Evolutionary conservation across 192 early-diverging fungal genomes (phyloP), one percentile per base, ranked within the genome.

Genomic region (Rhizophagus clarus): DNA sequence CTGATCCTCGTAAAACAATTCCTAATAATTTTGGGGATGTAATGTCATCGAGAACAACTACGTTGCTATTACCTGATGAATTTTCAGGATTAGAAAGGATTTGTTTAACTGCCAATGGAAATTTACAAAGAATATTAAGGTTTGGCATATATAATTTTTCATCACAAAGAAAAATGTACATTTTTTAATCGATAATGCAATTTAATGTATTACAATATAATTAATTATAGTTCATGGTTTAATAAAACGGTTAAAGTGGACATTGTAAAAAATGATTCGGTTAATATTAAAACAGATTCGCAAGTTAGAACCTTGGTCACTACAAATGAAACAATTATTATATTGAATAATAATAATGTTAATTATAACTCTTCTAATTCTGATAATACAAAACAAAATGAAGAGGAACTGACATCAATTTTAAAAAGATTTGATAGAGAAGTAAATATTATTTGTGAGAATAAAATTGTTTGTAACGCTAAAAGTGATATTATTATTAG

Each of bases 11-110:
- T 32, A 45, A 79, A 31, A 73, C 37, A 77, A 84, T 87, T 70
- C 85, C 86, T 31, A 82, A 82, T 45, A 82, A 87, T 49, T 87
- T 85, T 80, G 86, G 84, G n/a, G 85, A 84, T 56, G 82, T 84
- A 71, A 86, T 86, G 49, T 79, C 51, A 12, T 42, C 32, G 20
- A 82, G 81, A 64, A 74, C 83, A 20, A 87, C 86, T 6, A 79
- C 76, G 0, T 34, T 85, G 20, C 49, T 51, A 29, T 61, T 87
- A 42, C 84, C 86, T 1, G 81, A 85, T 28, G 86, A 82, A 15
- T 87, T 87, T 69, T 60, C 72, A 12, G 86, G 86, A 11, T 74
- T 82, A 40, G 86, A 87, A 42, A 47, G 86, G 11, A 87, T 87
- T 31, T 68, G 85, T 34, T 80, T 87, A 45, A 85, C 84, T 17